Percentiles rank a stretch among this genome's conserved stretches.
These are phyloP conservation scores for Rubia tinctorum DNA, from an alignment of 305 asterid species.

Conservation along the genomic window DNA sequence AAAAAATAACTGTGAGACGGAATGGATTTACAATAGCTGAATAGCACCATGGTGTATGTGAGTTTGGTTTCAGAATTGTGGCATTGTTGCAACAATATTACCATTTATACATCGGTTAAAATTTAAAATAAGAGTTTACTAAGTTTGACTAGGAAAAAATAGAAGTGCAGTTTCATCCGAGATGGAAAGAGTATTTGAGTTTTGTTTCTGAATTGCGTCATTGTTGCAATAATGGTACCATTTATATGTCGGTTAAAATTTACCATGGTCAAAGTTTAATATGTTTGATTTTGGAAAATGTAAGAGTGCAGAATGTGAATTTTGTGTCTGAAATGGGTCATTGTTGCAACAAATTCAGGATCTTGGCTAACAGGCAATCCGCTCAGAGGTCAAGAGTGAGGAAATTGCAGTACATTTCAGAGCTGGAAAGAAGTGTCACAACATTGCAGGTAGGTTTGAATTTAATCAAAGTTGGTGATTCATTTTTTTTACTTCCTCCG, in stretches of 20 bases:
- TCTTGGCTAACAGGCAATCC: conserved; percentile 88
- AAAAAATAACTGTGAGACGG: too few species aligned
- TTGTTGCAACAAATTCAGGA: conserved; percentile 35
- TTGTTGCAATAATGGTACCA: neutral
- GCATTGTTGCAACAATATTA: neutral
- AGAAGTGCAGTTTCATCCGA: too few species aligned
- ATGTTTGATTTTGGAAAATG: too few species aligned
- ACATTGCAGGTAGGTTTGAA: conserved; percentile 36
- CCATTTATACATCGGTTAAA: too few species aligned
- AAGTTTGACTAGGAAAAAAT: too few species aligned
- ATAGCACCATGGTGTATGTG: neutral
- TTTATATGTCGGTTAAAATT: neutral
- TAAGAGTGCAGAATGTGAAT: too few species aligned
- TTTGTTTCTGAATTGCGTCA: neutral
- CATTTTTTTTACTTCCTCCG: too few species aligned
- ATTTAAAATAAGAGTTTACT: too few species aligned
- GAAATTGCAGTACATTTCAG: conserved; percentile 82
- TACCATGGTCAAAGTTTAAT: neutral
- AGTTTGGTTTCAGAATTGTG: neutral
- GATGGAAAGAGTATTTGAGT: too few species aligned
- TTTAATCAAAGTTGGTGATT: neutral
- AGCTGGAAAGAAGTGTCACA: conserved; percentile 86
- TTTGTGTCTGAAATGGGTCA: neutral
- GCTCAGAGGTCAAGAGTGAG: conserved; percentile 96
- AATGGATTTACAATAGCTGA: neutral